These are phyloP conservation scores for Fraxinus floribunda DNA, from an alignment of 305 asterid genomes.

Conservation along the genomic window DNA sequence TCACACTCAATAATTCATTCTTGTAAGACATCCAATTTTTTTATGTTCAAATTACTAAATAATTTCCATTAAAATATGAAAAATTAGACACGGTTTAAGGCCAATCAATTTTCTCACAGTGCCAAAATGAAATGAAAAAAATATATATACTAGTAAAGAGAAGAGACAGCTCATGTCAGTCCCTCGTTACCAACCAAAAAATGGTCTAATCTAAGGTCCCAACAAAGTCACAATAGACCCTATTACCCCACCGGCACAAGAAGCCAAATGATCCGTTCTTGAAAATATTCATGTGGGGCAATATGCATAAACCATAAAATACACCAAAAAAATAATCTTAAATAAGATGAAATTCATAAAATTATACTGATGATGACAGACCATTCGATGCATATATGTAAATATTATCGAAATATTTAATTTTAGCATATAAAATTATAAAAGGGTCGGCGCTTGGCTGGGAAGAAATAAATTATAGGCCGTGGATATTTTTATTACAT, in stretches of 20 bases:
- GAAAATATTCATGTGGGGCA: not conserved
- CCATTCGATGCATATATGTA: constrained; percentile 17
- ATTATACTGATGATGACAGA: not conserved
- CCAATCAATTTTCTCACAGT: not conserved
- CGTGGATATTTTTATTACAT: not conserved
- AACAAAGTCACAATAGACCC: constrained; percentile 41
- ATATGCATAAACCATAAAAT: not conserved
- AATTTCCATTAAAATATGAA: constrained; percentile 21
- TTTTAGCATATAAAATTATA: not conserved
- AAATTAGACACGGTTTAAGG: not conserved
- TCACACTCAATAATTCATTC: constrained; percentile 54
- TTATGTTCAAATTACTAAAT: constrained; percentile 29
- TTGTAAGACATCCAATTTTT: constrained; percentile 52
- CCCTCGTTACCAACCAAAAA: constrained; percentile 23
- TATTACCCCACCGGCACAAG: constrained; percentile 46
- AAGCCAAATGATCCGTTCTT: constrained; percentile 43
- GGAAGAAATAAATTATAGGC: not conserved
- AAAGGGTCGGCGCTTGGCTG: constrained; percentile 3
- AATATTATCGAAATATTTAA: too few relatives aligned
- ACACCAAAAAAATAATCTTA: not conserved
- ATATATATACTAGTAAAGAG: not conserved
- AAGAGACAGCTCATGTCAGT: constrained; percentile 47
- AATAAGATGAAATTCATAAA: not conserved
- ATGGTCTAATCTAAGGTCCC: constrained; percentile 28
- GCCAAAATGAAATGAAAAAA: not conserved